Base-by-base conservation (phyloP, 2,329 filamentous ascomycete genomes). In the Colletotrichum truncatum region DNA sequence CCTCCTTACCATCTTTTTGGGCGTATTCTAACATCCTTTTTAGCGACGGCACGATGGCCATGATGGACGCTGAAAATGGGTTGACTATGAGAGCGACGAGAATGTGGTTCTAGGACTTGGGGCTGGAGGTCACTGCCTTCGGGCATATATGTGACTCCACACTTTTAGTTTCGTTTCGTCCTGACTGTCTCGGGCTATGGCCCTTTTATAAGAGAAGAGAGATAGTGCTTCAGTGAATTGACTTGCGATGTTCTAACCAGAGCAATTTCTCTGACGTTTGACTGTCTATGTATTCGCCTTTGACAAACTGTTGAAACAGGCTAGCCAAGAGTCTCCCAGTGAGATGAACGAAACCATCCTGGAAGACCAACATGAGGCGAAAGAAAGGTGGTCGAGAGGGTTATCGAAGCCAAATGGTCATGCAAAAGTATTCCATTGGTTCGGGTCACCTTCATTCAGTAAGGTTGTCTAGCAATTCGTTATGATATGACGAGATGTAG, bases 101-200 rank as follows among this genome's bases (percentile, higher is more conserved):
- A 18, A 34, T 12, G 39, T n/a, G 4, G 14, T 41, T 45, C 21
- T 2, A 14, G 39, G 39, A 32, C 14, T 21, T 12, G 36, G 26
- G 16, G 3, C 41, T 4, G 49, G 43, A 21, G 62, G 63, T 66
- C 51, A 23, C 63, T 63, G 63, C 51, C 63, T 66, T 11, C 34
- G 63, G 63, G 57, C 36, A 66, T 21, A 56, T 51, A 57, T n/a
- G 30, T 46, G 48, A 3, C 3, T 36, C 16, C 11, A 14, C 6
- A n/a, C 11, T 28, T 16, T 18, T 25, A 11, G 49, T 32, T 23
- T 49, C 9, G 23, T 16, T 48, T 38, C 18, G 43, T 53, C 7
- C n/a, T n/a, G n/a, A n/a, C n/a, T n/a, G n/a, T n/a, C n/a, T 2
- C n/a, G 36, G 36, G 21, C 23, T 26, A 3, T 11, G 48, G 28